phyloP scores from a whole-genome alignment of 495 filamentous ascomycete genomes.

The Lophiotrema nucula region DNA sequence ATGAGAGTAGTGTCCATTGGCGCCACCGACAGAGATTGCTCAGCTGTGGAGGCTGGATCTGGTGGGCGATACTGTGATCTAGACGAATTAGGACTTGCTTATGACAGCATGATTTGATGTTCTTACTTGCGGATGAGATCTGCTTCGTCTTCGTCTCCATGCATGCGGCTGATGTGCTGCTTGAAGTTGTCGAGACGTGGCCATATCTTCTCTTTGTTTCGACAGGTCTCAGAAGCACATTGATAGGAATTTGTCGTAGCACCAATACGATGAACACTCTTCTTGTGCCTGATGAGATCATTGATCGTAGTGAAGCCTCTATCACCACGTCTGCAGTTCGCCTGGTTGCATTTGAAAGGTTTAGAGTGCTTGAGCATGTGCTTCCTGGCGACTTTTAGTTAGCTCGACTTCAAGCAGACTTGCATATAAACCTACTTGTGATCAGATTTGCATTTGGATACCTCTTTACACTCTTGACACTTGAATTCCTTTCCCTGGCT shows the following conservation, averaged over 20 bases:
- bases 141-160: constrained; percentile 56
- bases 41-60: not conserved
- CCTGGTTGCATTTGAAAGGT: constrained; percentile 64
- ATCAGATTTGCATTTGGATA: constrained; percentile 35
- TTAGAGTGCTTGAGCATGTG: constrained; percentile 76
- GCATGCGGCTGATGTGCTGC: constrained; percentile 79
- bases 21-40: constrained; percentile 19
- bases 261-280: constrained; percentile 37
- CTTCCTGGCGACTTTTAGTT: constrained; percentile 58
- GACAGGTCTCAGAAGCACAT: constrained; percentile 65
- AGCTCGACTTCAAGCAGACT: not conserved
- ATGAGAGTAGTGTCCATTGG: constrained; percentile 34
- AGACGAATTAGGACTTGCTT: not conserved
- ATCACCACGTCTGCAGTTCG: constrained; percentile 53
- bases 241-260: constrained; percentile 60
- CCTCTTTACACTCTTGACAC: constrained; percentile 26
- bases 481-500: constrained; percentile 21
- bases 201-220: constrained; percentile 73
- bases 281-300: constrained; percentile 52
- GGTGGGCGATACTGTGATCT: constrained; percentile 5
- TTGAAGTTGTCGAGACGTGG: constrained; percentile 90
- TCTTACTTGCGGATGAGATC: constrained; percentile 54
- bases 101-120: not conserved
- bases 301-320: constrained; percentile 81
- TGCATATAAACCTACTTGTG: constrained; percentile 22